Evolutionary conservation across 2,329 filamentous ascomycete genomes (phyloP), one percentile per base, ranked within the genome.

Genomic region (Aspergillus sp.): DNA sequence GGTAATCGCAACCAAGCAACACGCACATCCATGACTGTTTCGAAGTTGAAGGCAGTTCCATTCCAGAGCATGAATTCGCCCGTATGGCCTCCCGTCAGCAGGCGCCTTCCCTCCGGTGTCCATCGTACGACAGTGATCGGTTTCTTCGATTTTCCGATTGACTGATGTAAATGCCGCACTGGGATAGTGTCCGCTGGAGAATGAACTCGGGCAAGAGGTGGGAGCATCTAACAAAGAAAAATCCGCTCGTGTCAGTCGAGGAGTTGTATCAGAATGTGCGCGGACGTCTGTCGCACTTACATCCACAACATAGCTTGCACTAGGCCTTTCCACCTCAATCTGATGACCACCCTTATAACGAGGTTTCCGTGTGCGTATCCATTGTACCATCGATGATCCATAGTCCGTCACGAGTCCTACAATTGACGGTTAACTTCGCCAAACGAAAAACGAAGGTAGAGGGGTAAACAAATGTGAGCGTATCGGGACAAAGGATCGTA

Each of bases 51-150:
- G 23, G 92, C 94, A 47, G 94, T 98, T 64, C 95, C 95, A 75
- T 99, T 99, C 95, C 95, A 99, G 3, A 99, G 79, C 41, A 96
- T 99, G 71, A 99, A 99, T 75, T 99, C 95, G 72, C 95, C 95
- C 74, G 94, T 98, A 67, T 92, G 96, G 0, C 93, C 96, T 21
- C 92, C 95, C 0, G 95, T 98, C 73, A 99, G 84, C 59, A 99
- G 81, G 67, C 95, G 85, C 63, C 95, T 89, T 28, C 95, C 95
- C 77, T 99, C 95, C 6, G 95, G 95, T 15, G 96, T 99, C 95
- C 95, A 99, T 75, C 92, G 87, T 43, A 99, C 94, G 8, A 98
- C 91, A 65, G 97, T 98, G 72, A 99, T 91, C 1, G 95, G 95
- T 69, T 98, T 95, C 73, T 97, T 96, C 71, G 96, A 93, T 74